These are phyloP conservation scores for Aspergillus eucalypticola DNA, from an alignment of 2,329 filamentous ascomycete genomes.

Conservation along the genomic window DNA sequence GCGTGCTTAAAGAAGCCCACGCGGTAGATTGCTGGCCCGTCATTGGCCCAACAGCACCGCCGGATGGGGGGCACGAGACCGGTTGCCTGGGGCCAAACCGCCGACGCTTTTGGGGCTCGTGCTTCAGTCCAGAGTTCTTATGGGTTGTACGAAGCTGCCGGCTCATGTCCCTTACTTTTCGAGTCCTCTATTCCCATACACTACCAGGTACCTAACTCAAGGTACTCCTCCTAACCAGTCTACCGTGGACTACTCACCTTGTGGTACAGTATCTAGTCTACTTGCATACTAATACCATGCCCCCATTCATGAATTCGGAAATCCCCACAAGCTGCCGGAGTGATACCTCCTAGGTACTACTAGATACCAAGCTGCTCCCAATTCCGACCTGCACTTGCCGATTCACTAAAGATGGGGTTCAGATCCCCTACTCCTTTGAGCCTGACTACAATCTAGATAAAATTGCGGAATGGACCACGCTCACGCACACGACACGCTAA, in stretches of 20 bases:
- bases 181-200: neutral
- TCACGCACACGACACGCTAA: neutral
- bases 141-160: conserved; percentile 8
- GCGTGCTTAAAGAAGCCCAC: conserved; percentile 39
- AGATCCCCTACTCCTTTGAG: conserved; percentile 1
- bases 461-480: conserved; percentile 2
- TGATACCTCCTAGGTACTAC: neutral
- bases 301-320: neutral
- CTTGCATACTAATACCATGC: no score
- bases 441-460: neutral
- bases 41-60: conserved; percentile 28
- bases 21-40: conserved; percentile 23
- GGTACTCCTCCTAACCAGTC: neutral
- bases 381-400: neutral
- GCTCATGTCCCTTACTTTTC: conserved; percentile 14
- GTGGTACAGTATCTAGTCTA: no score
- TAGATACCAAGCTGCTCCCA: neutral
- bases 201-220: no score
- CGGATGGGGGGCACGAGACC: conserved; percentile 29
- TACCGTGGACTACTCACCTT: neutral
- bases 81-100: conserved; percentile 22
- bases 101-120: conserved; percentile 26
- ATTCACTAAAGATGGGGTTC: neutral
- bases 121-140: conserved; percentile 19
- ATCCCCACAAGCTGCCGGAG: neutral